Percentiles rank a stretch among this genome's conserved stretches.
These are phyloP conservation scores for Taphrina sp. DNA, from an alignment of 1,139 yeast species.

Conservation along the genomic window DNA sequence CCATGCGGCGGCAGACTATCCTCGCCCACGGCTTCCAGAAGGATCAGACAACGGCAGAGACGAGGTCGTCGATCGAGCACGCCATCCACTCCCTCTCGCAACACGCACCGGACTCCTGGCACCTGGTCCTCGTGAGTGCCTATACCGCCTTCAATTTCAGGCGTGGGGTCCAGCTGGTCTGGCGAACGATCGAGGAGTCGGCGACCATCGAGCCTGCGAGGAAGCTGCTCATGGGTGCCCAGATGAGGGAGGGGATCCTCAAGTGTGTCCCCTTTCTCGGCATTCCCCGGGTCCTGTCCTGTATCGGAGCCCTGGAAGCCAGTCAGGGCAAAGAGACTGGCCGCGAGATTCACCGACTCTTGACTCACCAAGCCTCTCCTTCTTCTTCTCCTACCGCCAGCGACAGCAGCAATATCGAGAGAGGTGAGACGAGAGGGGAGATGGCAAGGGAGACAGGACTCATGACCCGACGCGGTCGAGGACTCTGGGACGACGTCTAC, in stretches of 20 bases:
- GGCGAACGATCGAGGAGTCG: slow-evolving; percentile 13
- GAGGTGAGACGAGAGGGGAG: slow-evolving; percentile 7
- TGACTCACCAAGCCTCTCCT: neutral
- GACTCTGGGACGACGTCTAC: slow-evolving; percentile 27
- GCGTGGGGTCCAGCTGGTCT: slow-evolving; percentile 11
- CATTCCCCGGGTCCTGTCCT: slow-evolving; percentile 26
- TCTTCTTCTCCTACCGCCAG: too few relatives aligned
- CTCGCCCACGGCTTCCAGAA: slow-evolving; percentile 23
- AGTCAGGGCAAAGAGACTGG: slow-evolving; percentile 3
- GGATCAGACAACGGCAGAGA: slow-evolving; percentile 6
- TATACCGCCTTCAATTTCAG: slow-evolving; percentile 27
- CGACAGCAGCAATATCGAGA: too few relatives aligned
- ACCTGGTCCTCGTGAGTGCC: slow-evolving; percentile 20
- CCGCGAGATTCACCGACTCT: neutral
- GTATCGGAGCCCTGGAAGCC: slow-evolving; percentile 17
- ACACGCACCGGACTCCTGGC: slow-evolving; percentile 15
- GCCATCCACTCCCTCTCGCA: neutral
- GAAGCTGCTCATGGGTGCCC: slow-evolving; percentile 13
- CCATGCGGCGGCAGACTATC: slow-evolving; percentile 8
- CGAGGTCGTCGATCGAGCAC: slow-evolving; percentile 5
- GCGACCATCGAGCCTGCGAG: neutral
- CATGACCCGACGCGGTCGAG: slow-evolving; percentile 13
- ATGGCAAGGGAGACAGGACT: neutral
- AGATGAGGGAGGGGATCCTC: slow-evolving; percentile 22
- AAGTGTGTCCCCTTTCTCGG: slow-evolving; percentile 29